Evolutionary conservation across 495 filamentous ascomycete genomes (phyloP).

Genomic region (Bacidia rubella): DNA sequence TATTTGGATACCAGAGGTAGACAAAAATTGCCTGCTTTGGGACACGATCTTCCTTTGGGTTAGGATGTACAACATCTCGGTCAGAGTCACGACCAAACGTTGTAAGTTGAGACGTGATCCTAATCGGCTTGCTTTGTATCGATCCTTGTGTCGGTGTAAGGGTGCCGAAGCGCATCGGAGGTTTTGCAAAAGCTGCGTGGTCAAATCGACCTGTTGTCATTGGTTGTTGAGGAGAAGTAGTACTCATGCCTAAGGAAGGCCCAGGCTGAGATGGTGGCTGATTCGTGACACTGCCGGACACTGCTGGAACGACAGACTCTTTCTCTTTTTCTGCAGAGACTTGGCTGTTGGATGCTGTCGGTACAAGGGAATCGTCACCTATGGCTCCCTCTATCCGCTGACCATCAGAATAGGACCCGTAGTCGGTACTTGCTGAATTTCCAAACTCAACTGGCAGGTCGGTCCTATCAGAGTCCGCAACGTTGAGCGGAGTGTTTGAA

Average conservation of each 20-base stretch:
- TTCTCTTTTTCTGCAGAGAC: background rate
- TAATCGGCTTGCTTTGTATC: slow-evolving; percentile 41
- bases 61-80: slow-evolving; percentile 49
- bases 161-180: slow-evolving; percentile 31
- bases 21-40: slow-evolving; percentile 73
- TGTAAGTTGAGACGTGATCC: slow-evolving; percentile 47
- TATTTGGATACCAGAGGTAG: slow-evolving; percentile 52
- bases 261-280: background rate
- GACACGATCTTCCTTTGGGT: slow-evolving; percentile 48
- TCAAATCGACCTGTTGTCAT: background rate
- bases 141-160: slow-evolving; percentile 32
- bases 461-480: background rate
- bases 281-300: too few relatives aligned
- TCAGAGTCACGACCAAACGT: slow-evolving; percentile 58
- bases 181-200: slow-evolving; percentile 21
- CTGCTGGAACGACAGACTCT: background rate
- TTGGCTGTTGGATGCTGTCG: slow-evolving; percentile 9
- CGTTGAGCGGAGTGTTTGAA: background rate
- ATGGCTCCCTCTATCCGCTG: slow-evolving; percentile 1
- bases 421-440: background rate
- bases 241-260: background rate
- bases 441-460: background rate
- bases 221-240: background rate
- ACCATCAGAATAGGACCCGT: background rate
- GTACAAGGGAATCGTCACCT: slow-evolving; percentile 2